Base-by-base conservation (phyloP, 495 filamentous ascomycete genomes). In the Choiromyces venosus region DNA sequence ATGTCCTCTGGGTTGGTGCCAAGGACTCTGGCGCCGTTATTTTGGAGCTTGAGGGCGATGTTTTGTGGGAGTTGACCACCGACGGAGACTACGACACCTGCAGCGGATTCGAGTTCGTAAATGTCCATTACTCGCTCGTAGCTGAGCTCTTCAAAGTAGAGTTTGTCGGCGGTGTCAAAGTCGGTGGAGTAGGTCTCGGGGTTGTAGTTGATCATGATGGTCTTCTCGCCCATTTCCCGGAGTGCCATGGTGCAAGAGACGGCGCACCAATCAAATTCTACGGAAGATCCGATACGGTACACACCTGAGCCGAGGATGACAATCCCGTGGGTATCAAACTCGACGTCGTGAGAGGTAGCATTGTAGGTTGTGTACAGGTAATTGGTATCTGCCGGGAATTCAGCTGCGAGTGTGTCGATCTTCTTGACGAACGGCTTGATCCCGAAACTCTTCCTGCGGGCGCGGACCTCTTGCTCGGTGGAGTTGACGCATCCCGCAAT, bases 281-380 rank as follows among this genome's bases (percentile, higher is more conserved):
- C 94, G 35, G 93, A 97, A 85, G 91, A 94, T 74, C 95, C 94
- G 81, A 97, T 99, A 77, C 94, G 89, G 87, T 98, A 98, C 12
- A 97, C 94, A 82, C 94, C 94, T 82, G 91, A 94, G 65, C 94
- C 94, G 38, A 97, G 89, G 69, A 98, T 91, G 70, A 97, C 84
- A 72, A 89, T 92, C 56, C 93, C 93, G 81, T 97, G 93, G 81
- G 97, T 94, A 79, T 99, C 91, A 75, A 99, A 99, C 61, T 89
- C 91, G 29, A 99, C 91, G 84, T 99, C 94, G 83, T 99, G 94
- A 29, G 91, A 88, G n/a, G 91, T 90, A 65, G 93, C 94, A 79
- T 99, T 99, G 85, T 99, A 99, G 65, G 94, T 99, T 16, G 94
- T 99, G 85, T 97, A 97, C 37, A 97, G 89, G 83, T 97, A 97